Conservation (phyloP, 352 stramenopile species). For the Phytophthora lateralis region DNA sequence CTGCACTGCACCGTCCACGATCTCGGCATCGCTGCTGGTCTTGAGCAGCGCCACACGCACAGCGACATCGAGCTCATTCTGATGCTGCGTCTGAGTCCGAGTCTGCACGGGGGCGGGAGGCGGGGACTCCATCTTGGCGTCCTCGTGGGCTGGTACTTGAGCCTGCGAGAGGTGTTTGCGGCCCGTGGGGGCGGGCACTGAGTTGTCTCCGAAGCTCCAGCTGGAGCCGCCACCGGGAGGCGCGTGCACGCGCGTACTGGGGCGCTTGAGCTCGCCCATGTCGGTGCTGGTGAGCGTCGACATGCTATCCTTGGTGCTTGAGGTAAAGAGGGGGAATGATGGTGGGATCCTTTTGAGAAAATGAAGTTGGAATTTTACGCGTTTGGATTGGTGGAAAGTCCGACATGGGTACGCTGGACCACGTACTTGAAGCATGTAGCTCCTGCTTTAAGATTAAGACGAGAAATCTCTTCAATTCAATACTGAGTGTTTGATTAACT, state of each 20-base stretch:
- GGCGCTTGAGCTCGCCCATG: slow-evolving; percentile 82
- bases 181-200: slow-evolving; percentile 12
- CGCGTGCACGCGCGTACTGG: slow-evolving; percentile 79
- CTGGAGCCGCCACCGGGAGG: slow-evolving; percentile 77
- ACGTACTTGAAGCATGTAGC: background rate
- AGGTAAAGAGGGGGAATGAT: slow-evolving; percentile 6
- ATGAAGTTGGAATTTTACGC: background rate
- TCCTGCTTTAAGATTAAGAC: too few relatives aligned
- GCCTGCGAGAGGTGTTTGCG: slow-evolving; percentile 34
- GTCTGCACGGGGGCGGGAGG: slow-evolving; percentile 32
- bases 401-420: slow-evolving; percentile 1
- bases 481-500: background rate
- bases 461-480: background rate
- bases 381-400: slow-evolving; percentile 23
- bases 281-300: slow-evolving; percentile 86
- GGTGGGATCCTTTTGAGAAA: slow-evolving; percentile 16
- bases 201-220: slow-evolving; percentile 71
- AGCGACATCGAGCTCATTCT: slow-evolving; percentile 28
- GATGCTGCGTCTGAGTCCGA: slow-evolving; percentile 22
- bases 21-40: slow-evolving; percentile 68
- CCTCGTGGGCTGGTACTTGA: background rate
- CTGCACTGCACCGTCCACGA: slow-evolving; percentile 69
- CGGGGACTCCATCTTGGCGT: slow-evolving; percentile 33
- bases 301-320: slow-evolving; percentile 36
- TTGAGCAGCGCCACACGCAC: slow-evolving; percentile 79